These are phyloP conservation scores for Kluyveromyces starmeri DNA, from an alignment of 805 yeast species.

Conservation along the genomic window DNA sequence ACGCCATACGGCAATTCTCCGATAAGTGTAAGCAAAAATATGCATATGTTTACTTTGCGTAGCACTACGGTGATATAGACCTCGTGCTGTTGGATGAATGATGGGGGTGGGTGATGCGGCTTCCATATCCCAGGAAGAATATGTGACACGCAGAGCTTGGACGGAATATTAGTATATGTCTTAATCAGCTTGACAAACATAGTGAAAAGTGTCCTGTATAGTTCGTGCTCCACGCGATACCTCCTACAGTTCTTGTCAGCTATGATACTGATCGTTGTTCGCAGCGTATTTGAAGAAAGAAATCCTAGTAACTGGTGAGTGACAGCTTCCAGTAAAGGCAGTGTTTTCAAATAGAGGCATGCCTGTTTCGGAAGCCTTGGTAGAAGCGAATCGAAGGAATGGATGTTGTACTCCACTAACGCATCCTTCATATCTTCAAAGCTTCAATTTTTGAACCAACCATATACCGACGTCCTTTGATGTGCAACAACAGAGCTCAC, in stretches of 20 bases:
- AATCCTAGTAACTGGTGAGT: slow-evolving; percentile 71
- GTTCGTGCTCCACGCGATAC: slow-evolving; percentile 54
- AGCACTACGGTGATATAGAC: slow-evolving; percentile 40
- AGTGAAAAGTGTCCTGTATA: slow-evolving; percentile 58
- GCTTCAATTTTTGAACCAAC: too few relatives aligned
- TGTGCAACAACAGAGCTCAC: too few relatives aligned
- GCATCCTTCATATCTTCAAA: too few relatives aligned
- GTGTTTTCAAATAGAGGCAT: slow-evolving; percentile 54
- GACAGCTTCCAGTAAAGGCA: slow-evolving; percentile 73
- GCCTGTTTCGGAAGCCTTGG: slow-evolving; percentile 36
- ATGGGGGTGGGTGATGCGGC: slow-evolving; percentile 50
- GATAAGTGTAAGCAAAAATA: slow-evolving; percentile 78
- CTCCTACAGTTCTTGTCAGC: slow-evolving; percentile 43
- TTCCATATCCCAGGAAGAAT: slow-evolving; percentile 67
- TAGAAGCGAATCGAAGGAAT: slow-evolving; percentile 14
- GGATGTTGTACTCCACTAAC: not conserved
- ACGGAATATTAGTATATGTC: slow-evolving; percentile 58
- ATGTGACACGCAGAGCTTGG: slow-evolving; percentile 61
- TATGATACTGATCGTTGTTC: slow-evolving; percentile 62
- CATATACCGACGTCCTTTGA: too few relatives aligned
- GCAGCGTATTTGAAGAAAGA: slow-evolving; percentile 66
- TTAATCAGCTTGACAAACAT: slow-evolving; percentile 70
- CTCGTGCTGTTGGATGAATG: slow-evolving; percentile 50
- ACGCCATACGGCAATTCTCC: slow-evolving; percentile 85
- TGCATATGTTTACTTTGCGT: slow-evolving; percentile 79